Percentiles rank a stretch among this genome's conserved stretches.
Evolutionary conservation across 1,139 yeast genomes (phyloP).

Genomic region (Kodamaea plutei): DNA sequence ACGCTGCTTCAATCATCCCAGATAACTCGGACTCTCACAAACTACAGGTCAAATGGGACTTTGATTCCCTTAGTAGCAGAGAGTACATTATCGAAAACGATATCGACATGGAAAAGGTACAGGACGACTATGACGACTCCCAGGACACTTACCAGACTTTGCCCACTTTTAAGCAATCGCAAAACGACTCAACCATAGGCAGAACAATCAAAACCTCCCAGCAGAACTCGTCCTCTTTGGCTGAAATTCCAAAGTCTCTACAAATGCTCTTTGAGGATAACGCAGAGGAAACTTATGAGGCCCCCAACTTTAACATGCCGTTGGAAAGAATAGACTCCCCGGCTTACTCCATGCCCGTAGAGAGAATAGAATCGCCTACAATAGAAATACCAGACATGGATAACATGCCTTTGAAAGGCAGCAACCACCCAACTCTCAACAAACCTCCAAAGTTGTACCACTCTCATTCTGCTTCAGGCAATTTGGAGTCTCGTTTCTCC

Average conservation of each 20-base stretch:
- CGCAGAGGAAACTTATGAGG: no score
- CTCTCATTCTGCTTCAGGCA: constrained; percentile 47
- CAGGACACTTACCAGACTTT: constrained; percentile 20
- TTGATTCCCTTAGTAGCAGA: constrained; percentile 69
- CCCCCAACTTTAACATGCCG: no score
- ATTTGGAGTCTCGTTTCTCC: constrained; percentile 33
- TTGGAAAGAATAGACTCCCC: constrained; percentile 6
- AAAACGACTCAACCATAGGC: constrained; percentile 10
- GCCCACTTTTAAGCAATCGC: constrained; percentile 7
- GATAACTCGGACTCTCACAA: constrained; percentile 24
- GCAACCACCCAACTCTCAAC: constrained; percentile 8
- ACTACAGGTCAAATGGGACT: constrained; percentile 83
- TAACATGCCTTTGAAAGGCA: constrained; percentile 21
- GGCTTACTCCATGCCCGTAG: constrained; percentile 8
- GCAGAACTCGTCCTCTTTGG: constrained; percentile 8
- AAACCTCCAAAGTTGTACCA: constrained; percentile 30
- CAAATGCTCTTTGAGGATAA: constrained; percentile 61
- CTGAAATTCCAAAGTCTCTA: constrained; percentile 68
- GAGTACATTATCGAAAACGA: constrained; percentile 71
- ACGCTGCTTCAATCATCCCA: constrained; percentile 1
- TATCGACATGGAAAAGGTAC: constrained; percentile 47
- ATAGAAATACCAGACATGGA: constrained; percentile 48
- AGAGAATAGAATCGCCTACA: constrained; percentile 39
- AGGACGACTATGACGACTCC: constrained; percentile 25
- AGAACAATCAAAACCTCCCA: constrained; percentile 6